Percentiles rank a stretch among this genome's conserved stretches.
Conservation (phyloP, 257 asterid genomes). For the Phtheirospermum japonicum region DNA sequence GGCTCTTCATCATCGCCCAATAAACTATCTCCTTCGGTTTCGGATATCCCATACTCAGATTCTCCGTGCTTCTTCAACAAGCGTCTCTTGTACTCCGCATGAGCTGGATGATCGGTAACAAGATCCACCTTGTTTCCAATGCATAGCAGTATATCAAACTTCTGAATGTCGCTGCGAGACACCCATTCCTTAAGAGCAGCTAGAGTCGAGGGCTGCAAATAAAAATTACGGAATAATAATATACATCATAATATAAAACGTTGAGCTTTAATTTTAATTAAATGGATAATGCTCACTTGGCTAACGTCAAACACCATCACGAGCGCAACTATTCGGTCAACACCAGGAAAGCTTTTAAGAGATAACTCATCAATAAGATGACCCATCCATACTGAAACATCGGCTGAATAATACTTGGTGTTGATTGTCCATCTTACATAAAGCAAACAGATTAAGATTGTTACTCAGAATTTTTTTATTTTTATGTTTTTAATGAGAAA, state of each 20-base stretch:
- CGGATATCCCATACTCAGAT: slow-evolving; percentile 75
- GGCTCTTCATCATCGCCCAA: slow-evolving; percentile 70
- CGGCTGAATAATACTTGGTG: slow-evolving; percentile 88
- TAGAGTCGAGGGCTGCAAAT: slow-evolving; percentile 69
- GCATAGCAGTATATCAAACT: slow-evolving; percentile 73
- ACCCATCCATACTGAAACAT: slow-evolving; percentile 73
- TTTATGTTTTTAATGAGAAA: neutral
- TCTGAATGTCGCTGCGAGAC: slow-evolving; percentile 59
- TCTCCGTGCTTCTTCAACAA: slow-evolving; percentile 55
- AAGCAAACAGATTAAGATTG: slow-evolving; percentile 28
- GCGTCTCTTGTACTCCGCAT: slow-evolving; percentile 67
- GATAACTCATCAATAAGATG: slow-evolving; percentile 64
- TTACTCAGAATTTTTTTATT: slow-evolving; percentile 21
- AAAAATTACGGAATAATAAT: slow-evolving; percentile 25
- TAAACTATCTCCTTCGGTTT: slow-evolving; percentile 84
- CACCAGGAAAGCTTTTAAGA: slow-evolving; percentile 40
- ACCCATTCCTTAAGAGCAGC: slow-evolving; percentile 73
- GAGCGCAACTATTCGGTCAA: slow-evolving; percentile 56
- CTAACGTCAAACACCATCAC: slow-evolving; percentile 86
- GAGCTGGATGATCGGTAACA: slow-evolving; percentile 83
- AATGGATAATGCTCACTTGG: slow-evolving; percentile 50
- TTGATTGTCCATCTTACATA: slow-evolving; percentile 75
- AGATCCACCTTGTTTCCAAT: slow-evolving; percentile 95
- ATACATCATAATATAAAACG: slow-evolving; percentile 3
- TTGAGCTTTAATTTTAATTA: neutral